Conservation (phyloP, 805 yeast species). For the Novakomyces olei region DNA sequence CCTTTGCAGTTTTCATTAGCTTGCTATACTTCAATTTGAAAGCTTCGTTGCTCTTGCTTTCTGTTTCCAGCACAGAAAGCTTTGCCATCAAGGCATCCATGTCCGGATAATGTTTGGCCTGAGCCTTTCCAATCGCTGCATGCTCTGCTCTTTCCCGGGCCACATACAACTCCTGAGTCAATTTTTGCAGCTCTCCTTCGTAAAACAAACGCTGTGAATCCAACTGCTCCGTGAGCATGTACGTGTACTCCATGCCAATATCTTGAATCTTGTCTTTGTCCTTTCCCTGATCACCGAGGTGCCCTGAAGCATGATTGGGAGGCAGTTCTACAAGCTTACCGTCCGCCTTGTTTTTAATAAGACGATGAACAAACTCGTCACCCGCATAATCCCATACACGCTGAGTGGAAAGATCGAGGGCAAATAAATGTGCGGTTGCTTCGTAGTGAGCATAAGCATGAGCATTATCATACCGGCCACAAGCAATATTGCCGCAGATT, state of each 20-base stretch:
- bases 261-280: constrained; percentile 28
- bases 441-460: constrained; percentile 73
- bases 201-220: constrained; percentile 73
- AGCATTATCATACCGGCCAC: constrained; percentile 67
- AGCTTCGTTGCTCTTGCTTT: constrained; percentile 3
- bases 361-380: constrained; percentile 70
- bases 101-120: constrained; percentile 2
- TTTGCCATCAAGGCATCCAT: neutral
- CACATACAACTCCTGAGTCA: constrained; percentile 14
- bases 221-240: constrained; percentile 52
- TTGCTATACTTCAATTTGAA: constrained; percentile 7
- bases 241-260: constrained; percentile 58
- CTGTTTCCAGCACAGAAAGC: constrained; percentile 5
- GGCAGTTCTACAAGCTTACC: constrained; percentile 74
- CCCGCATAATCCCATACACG: constrained; percentile 91
- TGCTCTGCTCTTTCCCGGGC: constrained; percentile 11
- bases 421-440: constrained; percentile 62
- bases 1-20: constrained; percentile 10
- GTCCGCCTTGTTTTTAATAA: constrained; percentile 65
- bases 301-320: neutral
- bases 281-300: constrained; percentile 7
- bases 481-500: constrained; percentile 78
- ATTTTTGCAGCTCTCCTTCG: constrained; percentile 28
- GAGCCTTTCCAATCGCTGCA: constrained; percentile 9
- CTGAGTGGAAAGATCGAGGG: constrained; percentile 68